Evolutionary conservation across 257 asterid species (phyloP), one percentile per base, ranked within the genome.

Genomic region (Solanum appendiculatum): DNA sequence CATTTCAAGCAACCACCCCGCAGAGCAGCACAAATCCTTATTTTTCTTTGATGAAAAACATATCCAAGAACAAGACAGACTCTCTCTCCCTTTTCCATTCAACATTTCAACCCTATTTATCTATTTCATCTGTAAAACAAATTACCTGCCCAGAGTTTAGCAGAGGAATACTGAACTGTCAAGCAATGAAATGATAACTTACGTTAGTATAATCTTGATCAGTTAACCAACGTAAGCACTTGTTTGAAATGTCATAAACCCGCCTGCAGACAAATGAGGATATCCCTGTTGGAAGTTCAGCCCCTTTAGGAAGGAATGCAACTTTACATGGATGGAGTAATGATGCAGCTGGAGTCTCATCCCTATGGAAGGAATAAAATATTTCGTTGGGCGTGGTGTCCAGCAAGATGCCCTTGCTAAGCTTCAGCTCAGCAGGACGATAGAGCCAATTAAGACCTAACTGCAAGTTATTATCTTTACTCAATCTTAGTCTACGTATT

Each of bases 281-380:
- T 88, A 90, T 89, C 92, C 96, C 94, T 20, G 90, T 46, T 21
- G 97, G 97, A 90, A 96, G 98, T 90, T 92, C 96, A 85, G 89
- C 93, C 66, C 98, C 98, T 91, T 91, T 89, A 66, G 99, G 95
- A 87, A 96, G 99, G 91, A 96, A 96, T 87, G 99, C 98, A 90
- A 96, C 98, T 94, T 94, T 95, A 92, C 99, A 95, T 37, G 97
- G 99, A 92, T 96, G 99, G n/a, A 95, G 97, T 86, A 95, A 92
- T 51, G 98, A 94, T 58, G 98, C 98, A 87, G 98, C 97, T 40
- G 98, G 94, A 86, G 87, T 91, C 91, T 94, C 92, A 94, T 95
- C 97, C 90, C 93, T 85, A 85, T 95, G 99, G 89, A 95, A 95
- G 66, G 99, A 95, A 87, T 94, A 96, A 85, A 96, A 96, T 40